phyloP scores from a whole-genome alignment of 257 asterid species.

The Catharanthus roseus region DNA sequence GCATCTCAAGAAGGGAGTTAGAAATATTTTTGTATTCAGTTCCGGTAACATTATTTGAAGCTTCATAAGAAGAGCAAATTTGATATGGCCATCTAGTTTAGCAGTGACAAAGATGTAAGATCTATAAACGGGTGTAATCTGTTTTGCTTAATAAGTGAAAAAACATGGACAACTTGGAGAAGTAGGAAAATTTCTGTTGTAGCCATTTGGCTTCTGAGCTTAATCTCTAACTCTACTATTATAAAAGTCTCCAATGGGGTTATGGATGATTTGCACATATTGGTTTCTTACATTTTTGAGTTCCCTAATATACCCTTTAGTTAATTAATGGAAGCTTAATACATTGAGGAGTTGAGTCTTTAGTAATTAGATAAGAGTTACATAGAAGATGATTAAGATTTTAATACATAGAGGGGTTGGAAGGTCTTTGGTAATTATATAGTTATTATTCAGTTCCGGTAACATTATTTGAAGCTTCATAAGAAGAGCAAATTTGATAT shows the following conservation, averaged over 20 bases:
- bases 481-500: neutral
- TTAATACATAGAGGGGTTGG: too few species aligned
- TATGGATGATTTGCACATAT: too few species aligned
- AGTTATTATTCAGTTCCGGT: neutral
- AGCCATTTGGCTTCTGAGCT: neutral
- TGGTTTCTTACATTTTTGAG: too few species aligned
- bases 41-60: neutral
- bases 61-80: neutral
- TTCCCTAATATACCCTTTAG: too few species aligned
- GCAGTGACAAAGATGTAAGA: neutral
- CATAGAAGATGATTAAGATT: too few species aligned
- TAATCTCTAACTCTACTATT: too few species aligned
- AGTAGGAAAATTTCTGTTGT: neutral
- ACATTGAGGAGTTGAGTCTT: too few species aligned
- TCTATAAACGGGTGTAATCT: neutral
- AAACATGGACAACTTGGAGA: neutral
- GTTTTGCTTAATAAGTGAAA: neutral
- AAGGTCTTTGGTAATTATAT: too few species aligned
- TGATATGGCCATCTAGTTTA: neutral
- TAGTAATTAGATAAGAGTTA: too few species aligned
- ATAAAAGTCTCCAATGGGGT: too few species aligned
- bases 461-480: neutral
- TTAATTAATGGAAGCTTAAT: too few species aligned
- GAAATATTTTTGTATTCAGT: neutral
- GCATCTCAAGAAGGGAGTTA: too few species aligned